These are phyloP conservation scores for Lactarius pseudohatsudake DNA, from an alignment of 768 basidiomycete genomes.

Conservation along the genomic window DNA sequence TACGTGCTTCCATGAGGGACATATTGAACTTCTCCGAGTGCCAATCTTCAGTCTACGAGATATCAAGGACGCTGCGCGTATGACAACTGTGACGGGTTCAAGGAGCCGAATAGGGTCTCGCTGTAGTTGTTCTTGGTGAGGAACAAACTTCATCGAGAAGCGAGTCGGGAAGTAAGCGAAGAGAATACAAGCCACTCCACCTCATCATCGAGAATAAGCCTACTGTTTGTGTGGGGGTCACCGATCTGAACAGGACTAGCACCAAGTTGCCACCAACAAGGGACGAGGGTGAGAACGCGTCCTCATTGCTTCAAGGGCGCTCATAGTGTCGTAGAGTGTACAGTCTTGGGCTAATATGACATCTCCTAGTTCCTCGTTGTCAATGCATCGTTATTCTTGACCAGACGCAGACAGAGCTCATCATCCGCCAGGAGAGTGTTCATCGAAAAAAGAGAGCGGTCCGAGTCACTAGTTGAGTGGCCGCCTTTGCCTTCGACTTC, in stretches of 20 bases:
- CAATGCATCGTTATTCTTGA: not conserved
- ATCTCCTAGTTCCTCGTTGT: constrained; percentile 53
- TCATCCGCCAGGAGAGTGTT: constrained; percentile 41
- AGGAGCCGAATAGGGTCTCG: constrained; percentile 51
- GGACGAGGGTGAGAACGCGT: constrained; percentile 25
- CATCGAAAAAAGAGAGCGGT: too few relatives aligned
- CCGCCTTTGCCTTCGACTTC: too few relatives aligned
- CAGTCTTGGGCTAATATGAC: constrained; percentile 69
- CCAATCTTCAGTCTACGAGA: constrained; percentile 64
- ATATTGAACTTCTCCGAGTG: constrained; percentile 90
- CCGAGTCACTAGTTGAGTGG: too few relatives aligned
- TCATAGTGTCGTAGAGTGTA: constrained; percentile 70
- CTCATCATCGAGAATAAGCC: constrained; percentile 46
- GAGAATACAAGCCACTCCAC: constrained; percentile 50
- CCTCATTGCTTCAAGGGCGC: constrained; percentile 73
- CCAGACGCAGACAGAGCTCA: constrained; percentile 34
- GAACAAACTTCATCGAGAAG: constrained; percentile 65
- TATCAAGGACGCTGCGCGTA: constrained; percentile 50
- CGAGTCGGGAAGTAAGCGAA: constrained; percentile 50
- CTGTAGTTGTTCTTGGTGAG: constrained; percentile 25
- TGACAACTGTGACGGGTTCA: constrained; percentile 64
- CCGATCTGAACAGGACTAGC: constrained; percentile 59
- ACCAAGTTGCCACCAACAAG: too few relatives aligned
- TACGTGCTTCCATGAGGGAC: constrained; percentile 64
- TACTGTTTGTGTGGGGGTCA: constrained; percentile 82